phyloP scores from a whole-genome alignment of 345 rosid species.

The Arabis alpina region DNA sequence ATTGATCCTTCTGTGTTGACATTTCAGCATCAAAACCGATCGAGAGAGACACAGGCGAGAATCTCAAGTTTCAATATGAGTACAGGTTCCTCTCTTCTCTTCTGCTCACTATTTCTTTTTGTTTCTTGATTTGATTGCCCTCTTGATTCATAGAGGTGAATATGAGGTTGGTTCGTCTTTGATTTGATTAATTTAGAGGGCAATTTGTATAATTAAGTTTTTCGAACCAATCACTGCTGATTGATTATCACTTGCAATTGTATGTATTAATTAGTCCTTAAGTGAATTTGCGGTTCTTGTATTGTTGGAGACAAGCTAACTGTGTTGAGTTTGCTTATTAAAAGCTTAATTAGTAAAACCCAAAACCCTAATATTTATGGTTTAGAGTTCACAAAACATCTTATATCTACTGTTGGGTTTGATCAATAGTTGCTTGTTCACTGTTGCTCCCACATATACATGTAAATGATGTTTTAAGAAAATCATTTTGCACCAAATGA shows the following conservation, averaged over 20 bases:
- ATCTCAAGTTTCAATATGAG: constrained; percentile 32
- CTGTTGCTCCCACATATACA: too few relatives aligned
- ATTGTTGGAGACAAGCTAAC: neutral
- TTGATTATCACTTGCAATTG: neutral
- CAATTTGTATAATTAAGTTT: too few relatives aligned
- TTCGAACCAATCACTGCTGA: neutral
- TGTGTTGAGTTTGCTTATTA: constrained; percentile 7
- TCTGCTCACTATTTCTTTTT: neutral
- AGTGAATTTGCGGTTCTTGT: neutral
- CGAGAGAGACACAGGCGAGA: neutral
- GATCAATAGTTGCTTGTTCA: neutral
- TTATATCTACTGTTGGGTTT: neutral
- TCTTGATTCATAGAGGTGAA: neutral
- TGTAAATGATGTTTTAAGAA: constrained; percentile 2
- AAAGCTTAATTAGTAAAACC: neutral
- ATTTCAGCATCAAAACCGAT: constrained; percentile 5
- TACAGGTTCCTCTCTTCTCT: constrained; percentile 32
- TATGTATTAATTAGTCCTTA: neutral
- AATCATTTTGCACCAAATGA: neutral
- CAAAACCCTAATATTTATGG: neutral
- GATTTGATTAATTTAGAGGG: too few relatives aligned
- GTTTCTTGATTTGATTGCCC: neutral
- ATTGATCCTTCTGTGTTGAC: neutral
- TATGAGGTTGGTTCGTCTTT: neutral
- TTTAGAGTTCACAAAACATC: neutral